phyloP scores from a whole-genome alignment of 345 rosid genomes.

The Limnanthes douglasii region DNA sequence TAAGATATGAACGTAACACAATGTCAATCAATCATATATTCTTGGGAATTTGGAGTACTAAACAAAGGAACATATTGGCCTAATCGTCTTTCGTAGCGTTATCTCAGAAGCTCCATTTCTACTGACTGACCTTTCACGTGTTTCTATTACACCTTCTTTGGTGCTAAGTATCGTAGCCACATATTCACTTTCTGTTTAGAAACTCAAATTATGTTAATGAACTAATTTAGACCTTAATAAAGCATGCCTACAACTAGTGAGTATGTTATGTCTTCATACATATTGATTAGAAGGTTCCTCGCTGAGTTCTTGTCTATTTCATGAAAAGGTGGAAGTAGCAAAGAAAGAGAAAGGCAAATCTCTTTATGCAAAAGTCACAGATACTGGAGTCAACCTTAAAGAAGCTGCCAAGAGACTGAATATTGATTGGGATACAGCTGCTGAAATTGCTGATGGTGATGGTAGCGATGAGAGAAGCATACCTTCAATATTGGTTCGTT shows the following conservation, averaged over 20 bases:
- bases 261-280: background rate
- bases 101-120: no score
- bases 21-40: no score
- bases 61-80: no score
- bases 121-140: no score
- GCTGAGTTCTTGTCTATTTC: constrained; percentile 7
- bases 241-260: background rate
- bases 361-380: constrained; percentile 67
- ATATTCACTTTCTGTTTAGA: no score
- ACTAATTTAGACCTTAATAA: background rate
- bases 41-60: no score
- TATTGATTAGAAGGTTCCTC: background rate
- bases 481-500: constrained; percentile 60
- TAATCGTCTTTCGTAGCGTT: no score
- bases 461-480: constrained; percentile 39
- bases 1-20: no score
- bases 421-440: constrained; percentile 90
- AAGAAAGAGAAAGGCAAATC: constrained; percentile 58
- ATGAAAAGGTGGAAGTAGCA: constrained; percentile 38
- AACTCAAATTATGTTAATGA: no score
- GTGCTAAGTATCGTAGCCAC: no score
- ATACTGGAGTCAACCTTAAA: constrained; percentile 70
- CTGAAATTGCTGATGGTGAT: constrained; percentile 59
- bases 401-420: constrained; percentile 86
- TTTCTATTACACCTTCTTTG: no score